Percentiles rank a stretch among this genome's conserved stretches.
Conservation (phyloP, 176 grass and related monocot species). For the Oryza punctata region DNA sequence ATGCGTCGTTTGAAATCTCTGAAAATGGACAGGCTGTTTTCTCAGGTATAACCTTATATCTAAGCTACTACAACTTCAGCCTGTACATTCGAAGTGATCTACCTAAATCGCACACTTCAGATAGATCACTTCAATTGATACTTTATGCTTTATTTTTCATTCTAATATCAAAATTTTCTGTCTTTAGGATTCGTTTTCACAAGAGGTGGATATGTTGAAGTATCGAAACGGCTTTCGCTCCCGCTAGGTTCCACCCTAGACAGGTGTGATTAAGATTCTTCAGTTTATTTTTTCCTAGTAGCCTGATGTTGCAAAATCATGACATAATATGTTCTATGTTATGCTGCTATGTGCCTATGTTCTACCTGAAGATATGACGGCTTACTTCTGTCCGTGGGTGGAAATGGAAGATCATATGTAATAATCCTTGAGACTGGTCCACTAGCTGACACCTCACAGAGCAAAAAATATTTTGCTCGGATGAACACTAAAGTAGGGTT, state of each 20-base stretch:
- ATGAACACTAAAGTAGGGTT: constrained; percentile 95
- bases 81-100: too few species aligned
- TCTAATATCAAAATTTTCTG: background rate
- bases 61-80: background rate
- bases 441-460: constrained; percentile 87
- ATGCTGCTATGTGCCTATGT: constrained; percentile 18
- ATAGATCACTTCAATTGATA: background rate
- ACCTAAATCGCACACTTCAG: background rate
- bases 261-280: constrained; percentile 52
- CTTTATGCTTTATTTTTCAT: constrained; percentile 4
- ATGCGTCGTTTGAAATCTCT: constrained; percentile 80
- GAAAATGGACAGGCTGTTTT: constrained; percentile 69
- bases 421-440: constrained; percentile 94
- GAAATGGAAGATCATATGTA: constrained; percentile 95
- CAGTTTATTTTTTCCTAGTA: background rate
- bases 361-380: constrained; percentile 73
- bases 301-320: constrained; percentile 18
- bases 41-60: constrained; percentile 51
- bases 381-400: constrained; percentile 87
- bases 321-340: background rate
- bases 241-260: constrained; percentile 94
- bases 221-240: constrained; percentile 87
- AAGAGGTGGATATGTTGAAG: constrained; percentile 88
- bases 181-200: constrained; percentile 83
- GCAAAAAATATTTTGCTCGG: constrained; percentile 90